Evolutionary conservation across 2,329 filamentous ascomycete genomes (phyloP).

Genomic region (Aspergillus sp.): DNA sequence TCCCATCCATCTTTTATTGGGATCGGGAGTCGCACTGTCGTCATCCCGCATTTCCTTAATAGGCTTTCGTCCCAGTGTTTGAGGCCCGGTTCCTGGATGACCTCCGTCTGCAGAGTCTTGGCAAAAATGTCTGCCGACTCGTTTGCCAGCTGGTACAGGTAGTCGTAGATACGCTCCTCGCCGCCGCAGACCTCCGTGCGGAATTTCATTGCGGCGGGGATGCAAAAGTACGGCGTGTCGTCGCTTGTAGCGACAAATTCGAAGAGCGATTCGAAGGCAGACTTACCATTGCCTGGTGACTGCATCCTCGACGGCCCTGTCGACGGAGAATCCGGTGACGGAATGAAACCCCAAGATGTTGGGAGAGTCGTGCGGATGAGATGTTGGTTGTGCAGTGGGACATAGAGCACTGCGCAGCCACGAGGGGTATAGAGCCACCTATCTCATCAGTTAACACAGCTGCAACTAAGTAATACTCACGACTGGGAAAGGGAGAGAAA

Average conservation of each 20-base stretch:
- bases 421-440: conserved; percentile 72
- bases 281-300: conserved; percentile 34
- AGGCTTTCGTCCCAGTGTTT: conserved; percentile 18
- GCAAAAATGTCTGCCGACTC: conserved; percentile 57
- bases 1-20: conserved; percentile 16
- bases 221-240: conserved; percentile 60
- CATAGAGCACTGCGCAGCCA: conserved; percentile 72
- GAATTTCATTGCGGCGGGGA: conserved; percentile 65
- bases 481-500: conserved; percentile 10
- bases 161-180: conserved; percentile 59
- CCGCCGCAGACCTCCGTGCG: conserved; percentile 61
- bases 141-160: conserved; percentile 55
- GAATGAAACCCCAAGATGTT: conserved; percentile 69
- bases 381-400: conserved; percentile 65
- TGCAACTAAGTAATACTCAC: too few species aligned
- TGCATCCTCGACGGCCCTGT: conserved; percentile 39
- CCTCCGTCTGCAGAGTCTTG: conserved; percentile 56
- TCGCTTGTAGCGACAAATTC: conserved; percentile 72
- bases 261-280: conserved; percentile 61
- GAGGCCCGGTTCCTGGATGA: conserved; percentile 50
- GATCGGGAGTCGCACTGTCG: conserved; percentile 67
- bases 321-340: conserved; percentile 23
- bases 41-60: conserved; percentile 59
- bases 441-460: conserved; percentile 6
- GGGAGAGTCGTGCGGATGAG: conserved; percentile 67